phyloP scores from a whole-genome alignment of 2,329 filamentous ascomycete species.

The Stenocarpella maydis region DNA sequence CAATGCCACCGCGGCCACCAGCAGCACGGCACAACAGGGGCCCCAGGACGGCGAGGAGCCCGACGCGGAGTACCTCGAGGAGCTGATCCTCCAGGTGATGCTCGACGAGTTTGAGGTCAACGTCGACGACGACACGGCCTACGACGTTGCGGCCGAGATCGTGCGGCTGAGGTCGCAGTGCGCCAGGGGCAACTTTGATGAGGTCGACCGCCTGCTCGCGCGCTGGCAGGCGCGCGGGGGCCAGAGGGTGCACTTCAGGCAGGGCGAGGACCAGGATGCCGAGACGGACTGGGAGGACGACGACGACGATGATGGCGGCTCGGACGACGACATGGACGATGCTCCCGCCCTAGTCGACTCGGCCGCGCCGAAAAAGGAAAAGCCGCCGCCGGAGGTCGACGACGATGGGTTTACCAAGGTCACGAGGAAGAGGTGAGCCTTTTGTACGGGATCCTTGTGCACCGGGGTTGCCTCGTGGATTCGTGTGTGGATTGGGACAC shows the following conservation, averaged over 20 bases:
- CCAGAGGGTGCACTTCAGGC: slow-evolving; percentile 64
- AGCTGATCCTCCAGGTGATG: slow-evolving; percentile 88
- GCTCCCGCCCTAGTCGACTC: slow-evolving; percentile 66
- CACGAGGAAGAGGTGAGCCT: slow-evolving; percentile 69
- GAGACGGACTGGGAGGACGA: slow-evolving; percentile 70
- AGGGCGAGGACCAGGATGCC: slow-evolving; percentile 62
- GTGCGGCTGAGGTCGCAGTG: slow-evolving; percentile 72
- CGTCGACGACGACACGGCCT: slow-evolving; percentile 87
- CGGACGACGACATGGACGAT: slow-evolving; percentile 71
- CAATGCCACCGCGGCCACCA: slow-evolving; percentile 35
- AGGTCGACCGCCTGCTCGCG: slow-evolving; percentile 69
- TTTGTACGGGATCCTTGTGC: too few species aligned
- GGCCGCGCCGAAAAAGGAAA: slow-evolving; percentile 59
- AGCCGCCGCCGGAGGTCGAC: slow-evolving; percentile 74
- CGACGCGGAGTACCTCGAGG: slow-evolving; percentile 82
- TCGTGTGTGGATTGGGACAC: background rate
- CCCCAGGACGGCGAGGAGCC: slow-evolving; percentile 54
- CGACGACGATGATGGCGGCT: slow-evolving; percentile 61
- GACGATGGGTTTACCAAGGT: slow-evolving; percentile 85
- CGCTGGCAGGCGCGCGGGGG: slow-evolving; percentile 70
- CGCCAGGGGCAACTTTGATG: slow-evolving; percentile 70
- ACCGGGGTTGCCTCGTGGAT: background rate
- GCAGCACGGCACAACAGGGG: slow-evolving; percentile 3
- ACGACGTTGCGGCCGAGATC: slow-evolving; percentile 76
- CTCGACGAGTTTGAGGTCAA: slow-evolving; percentile 94